Evolutionary conservation across 352 stramenopile species (phyloP), one percentile per base, ranked within the genome.

Genomic region (Pythium vanterpoolii): DNA sequence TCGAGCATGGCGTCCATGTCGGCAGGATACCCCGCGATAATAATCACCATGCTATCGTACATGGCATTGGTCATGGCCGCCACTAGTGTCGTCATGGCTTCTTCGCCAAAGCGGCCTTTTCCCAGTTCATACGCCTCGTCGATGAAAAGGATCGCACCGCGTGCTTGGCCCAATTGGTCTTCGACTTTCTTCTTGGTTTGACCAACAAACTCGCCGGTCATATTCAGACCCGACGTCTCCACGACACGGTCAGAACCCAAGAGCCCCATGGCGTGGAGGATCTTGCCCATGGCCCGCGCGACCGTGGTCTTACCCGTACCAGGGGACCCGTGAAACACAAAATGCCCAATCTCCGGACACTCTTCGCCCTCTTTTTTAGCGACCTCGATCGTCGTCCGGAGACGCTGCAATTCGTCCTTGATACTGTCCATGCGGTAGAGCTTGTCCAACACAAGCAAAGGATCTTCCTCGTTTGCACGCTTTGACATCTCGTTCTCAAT

Each of bases 71-170:
- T 97, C 86, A 98, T 95, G 4, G 87, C 83, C 30, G 87, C 89
- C 0, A 97, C 83, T 4, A 98, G 54, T 23, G 86, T 90, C 55
- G 94, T 93, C 75, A 96, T 95, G 1, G 88, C 92, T 63, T 98
- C 89, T 33, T 89, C 88, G 16, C 81, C 84, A 62, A 72, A 96
- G 2, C 38, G 54, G 8, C 73, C 86, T 71, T 95, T 94, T 0
- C 94, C 82, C 8, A 98, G 55, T 27, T 89, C 93, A 58, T 98
- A 98, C 7, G 90, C 84, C 62, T 98, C 93, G 62, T 98, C 86
- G 36, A 98, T 87, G 62, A 98, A 98, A 24, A 98, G 64, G 36
- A 98, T 76, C 24, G 89, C 93, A 9, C 94, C 95, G 23, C 84
- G 79, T 3, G 93, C 93, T 62, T 97, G 75, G 6, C 90, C 82